phyloP scores from a whole-genome alignment of 331 rosid genomes.

The Phaseolus coccineus region DNA sequence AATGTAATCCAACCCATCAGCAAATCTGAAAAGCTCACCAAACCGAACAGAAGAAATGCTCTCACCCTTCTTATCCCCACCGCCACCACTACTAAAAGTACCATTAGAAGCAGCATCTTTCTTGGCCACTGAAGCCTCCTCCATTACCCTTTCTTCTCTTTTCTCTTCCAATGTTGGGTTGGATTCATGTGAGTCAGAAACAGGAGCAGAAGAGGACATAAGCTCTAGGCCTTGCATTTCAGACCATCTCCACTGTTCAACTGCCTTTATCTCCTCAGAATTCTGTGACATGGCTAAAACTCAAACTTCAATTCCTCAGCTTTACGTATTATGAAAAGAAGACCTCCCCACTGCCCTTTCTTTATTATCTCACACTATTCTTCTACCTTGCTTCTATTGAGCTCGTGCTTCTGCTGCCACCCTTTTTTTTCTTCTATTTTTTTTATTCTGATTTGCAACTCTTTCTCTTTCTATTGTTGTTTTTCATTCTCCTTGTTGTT shows the following conservation, averaged over 20 bases:
- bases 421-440: constrained; percentile 21
- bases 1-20: constrained; percentile 81
- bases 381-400: constrained; percentile 55
- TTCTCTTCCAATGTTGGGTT: constrained; percentile 44
- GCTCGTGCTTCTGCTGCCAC: constrained; percentile 53
- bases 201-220: constrained; percentile 50
- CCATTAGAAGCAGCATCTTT: constrained; percentile 45
- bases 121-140: constrained; percentile 48
- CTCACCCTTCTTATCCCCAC: constrained; percentile 60
- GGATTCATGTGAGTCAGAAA: constrained; percentile 47
- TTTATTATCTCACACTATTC: constrained; percentile 46
- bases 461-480: constrained; percentile 38
- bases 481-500: constrained; percentile 43
- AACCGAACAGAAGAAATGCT: constrained; percentile 63
- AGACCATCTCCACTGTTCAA: constrained; percentile 96
- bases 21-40: constrained; percentile 78
- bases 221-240: constrained; percentile 98
- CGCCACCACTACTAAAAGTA: neutral
- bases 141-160: constrained; percentile 52
- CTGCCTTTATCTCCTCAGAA: constrained; percentile 81
- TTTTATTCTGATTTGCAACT: constrained; percentile 27
- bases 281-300: constrained; percentile 75
- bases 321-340: constrained; percentile 46
- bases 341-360: constrained; percentile 22
- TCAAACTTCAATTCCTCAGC: constrained; percentile 51